Conservation (phyloP, 2,329 filamentous ascomycete genomes). For the Dryadomyces quercivorus region DNA sequence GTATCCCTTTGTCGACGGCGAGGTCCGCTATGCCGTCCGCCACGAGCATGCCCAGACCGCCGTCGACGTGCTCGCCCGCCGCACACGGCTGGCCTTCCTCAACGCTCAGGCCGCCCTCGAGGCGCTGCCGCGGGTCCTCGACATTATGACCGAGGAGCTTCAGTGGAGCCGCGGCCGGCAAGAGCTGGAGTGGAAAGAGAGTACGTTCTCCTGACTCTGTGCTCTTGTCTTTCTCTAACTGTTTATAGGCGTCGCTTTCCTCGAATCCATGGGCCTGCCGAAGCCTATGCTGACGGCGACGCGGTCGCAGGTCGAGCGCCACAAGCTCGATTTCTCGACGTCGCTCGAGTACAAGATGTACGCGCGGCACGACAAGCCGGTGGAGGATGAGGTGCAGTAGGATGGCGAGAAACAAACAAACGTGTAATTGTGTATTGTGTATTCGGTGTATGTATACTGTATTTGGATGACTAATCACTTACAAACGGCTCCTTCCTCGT, state of each 20-base stretch:
- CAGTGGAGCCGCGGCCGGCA: conserved; percentile 63
- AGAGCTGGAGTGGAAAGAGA: conserved; percentile 70
- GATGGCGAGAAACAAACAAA: not conserved
- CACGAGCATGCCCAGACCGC: conserved; percentile 90
- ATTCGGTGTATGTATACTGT: not conserved
- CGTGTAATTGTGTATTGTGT: too few species aligned
- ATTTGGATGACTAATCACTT: too few species aligned
- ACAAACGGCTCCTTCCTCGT: not conserved
- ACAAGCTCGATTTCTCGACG: conserved; percentile 44
- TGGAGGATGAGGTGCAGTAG: conserved; percentile 19
- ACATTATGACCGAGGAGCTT: conserved; percentile 78
- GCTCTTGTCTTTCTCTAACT: not conserved
- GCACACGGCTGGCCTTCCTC: conserved; percentile 77
- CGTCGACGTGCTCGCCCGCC: conserved; percentile 73
- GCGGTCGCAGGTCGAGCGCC: conserved; percentile 46
- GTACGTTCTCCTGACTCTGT: conserved; percentile 1
- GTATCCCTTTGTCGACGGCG: conserved; percentile 87
- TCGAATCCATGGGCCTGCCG: conserved; percentile 55
- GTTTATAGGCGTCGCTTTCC: conserved; percentile 34
- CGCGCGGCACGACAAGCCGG: conserved; percentile 43
- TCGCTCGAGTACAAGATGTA: conserved; percentile 50
- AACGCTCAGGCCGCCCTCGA: conserved; percentile 87
- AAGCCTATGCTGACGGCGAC: conserved; percentile 43
- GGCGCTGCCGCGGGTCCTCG: conserved; percentile 72
- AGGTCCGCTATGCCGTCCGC: conserved; percentile 75